Conservation (phyloP, 768 basidiomycete species). For the Chalciporus piperatus region DNA sequence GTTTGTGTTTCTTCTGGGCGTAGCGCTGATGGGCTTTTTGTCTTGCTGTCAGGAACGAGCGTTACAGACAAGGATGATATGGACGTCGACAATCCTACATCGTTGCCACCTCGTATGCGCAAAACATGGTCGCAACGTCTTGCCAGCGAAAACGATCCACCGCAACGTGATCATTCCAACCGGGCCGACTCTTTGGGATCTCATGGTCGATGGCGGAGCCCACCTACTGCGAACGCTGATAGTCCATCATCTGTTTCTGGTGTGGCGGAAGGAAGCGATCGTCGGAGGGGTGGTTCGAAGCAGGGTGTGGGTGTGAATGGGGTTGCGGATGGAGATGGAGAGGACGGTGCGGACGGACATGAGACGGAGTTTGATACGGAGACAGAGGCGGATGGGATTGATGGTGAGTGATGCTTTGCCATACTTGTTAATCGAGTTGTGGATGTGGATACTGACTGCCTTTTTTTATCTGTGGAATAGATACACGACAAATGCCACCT, state of each 20-base stretch:
- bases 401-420: constrained; percentile 16
- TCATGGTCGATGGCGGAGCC: constrained; percentile 24
- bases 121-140: constrained; percentile 40
- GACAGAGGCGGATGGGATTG: constrained; percentile 25
- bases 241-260: constrained; percentile 16
- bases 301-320: neutral
- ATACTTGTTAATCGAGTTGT: neutral
- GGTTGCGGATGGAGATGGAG: constrained; percentile 10
- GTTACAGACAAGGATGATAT: constrained; percentile 9
- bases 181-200: constrained; percentile 8
- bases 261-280: constrained; percentile 1
- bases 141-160: neutral
- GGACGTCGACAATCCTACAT: constrained; percentile 13
- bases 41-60: neutral
- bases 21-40: neutral
- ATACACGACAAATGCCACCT: constrained; percentile 46
- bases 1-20: neutral
- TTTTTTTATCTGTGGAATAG: constrained; percentile 23
- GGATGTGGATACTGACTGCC: neutral
- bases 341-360: constrained; percentile 21
- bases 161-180: constrained; percentile 1
- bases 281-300: neutral
- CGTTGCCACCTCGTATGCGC: constrained; percentile 63
- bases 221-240: constrained; percentile 16
- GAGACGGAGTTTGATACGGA: constrained; percentile 34